Percentiles rank a stretch among this genome's conserved stretches.
Evolutionary conservation across 2,329 filamentous ascomycete genomes (phyloP).

Genomic region (Colletotrichum eleusines): DNA sequence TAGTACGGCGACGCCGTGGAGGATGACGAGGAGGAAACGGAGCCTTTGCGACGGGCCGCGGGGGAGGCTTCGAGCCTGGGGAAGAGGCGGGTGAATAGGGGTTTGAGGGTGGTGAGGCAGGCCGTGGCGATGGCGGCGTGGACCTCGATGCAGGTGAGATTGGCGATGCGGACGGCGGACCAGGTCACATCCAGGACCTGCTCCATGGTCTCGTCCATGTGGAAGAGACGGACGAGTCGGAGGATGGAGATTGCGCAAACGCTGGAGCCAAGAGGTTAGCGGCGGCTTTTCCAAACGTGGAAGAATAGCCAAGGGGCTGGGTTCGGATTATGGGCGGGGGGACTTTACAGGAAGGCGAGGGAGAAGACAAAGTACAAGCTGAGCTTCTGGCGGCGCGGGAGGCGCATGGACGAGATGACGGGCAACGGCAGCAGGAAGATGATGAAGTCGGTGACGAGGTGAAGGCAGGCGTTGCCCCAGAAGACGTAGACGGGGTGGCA

Average conservation of each 20-base stretch:
- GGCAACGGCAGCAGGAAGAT: constrained; percentile 54
- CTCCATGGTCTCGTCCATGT: constrained; percentile 32
- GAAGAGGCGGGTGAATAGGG: constrained; percentile 53
- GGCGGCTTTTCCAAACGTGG: not conserved
- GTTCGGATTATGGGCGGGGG: constrained; percentile 18
- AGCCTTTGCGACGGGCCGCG: constrained; percentile 5
- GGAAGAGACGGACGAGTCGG: constrained; percentile 48
- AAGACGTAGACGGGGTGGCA: constrained; percentile 43
- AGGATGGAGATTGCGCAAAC: constrained; percentile 52
- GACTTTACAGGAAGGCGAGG: constrained; percentile 53
- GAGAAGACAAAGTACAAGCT: constrained; percentile 54
- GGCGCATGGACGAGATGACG: constrained; percentile 57
- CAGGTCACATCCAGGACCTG: constrained; percentile 47
- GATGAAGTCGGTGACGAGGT: constrained; percentile 46
- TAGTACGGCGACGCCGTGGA: not conserved
- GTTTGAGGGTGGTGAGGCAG: constrained; percentile 54
- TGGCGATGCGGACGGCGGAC: constrained; percentile 47
- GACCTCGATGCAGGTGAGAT: constrained; percentile 53
- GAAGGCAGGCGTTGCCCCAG: constrained; percentile 45
- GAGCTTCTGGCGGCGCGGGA: constrained; percentile 57
- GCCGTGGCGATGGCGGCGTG: constrained; percentile 53
- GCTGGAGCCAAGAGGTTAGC: constrained; percentile 44
- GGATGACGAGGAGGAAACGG: not conserved
- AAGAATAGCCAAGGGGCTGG: not conserved
- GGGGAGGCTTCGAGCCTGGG: constrained; percentile 24